Evolutionary conservation across 257 asterid species (phyloP), one percentile per base, ranked within the genome.

Genomic region (Ilex asprella): DNA sequence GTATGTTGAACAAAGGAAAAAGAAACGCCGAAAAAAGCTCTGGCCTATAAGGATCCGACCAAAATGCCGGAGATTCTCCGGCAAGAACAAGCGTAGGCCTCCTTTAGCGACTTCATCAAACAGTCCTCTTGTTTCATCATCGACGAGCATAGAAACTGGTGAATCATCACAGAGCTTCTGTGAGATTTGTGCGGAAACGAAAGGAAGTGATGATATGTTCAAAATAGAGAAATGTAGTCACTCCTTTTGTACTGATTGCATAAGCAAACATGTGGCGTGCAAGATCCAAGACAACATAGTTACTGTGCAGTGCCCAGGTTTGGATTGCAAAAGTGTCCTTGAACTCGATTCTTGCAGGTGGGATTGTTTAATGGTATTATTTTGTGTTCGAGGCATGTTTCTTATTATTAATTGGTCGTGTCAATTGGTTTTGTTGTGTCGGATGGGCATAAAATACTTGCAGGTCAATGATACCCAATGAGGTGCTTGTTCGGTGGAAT

Each of bases 181-280:
- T 10, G 82, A 78, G 13, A 80, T 90, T 16, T 87, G 97, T 31
- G 63, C 73, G 0, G 95, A 87, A 1, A 65, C 13, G 3, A 85
- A 82, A 44, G 73, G 63, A 49, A 31, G 0, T 0, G 59, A 56
- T 5, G 56, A 70, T 1, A 75, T 83, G 55, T 83, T 81, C 47
- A 62, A 68, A 0, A 43, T 80, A 0, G 49, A 35, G 0, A 56
- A 29, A 16, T 90, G 96, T 76, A 2, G 13, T 3, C 95, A 85
- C 47, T 6, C 2, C 4, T 83, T 62, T 73, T 85, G 95, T 70
- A 75, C 63, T 2, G 73, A 62, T 0, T 90, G 97, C 71, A 46
- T 87, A 0, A 27, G 70, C 64, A 77, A 63, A 29, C 82, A 87
- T 53, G 31, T 87, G 0, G 64, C 75, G 0, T 65, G 70, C 0